Evolutionary conservation across 441 rosid species (phyloP).

Genomic region (Pelargonium fulgidum): DNA sequence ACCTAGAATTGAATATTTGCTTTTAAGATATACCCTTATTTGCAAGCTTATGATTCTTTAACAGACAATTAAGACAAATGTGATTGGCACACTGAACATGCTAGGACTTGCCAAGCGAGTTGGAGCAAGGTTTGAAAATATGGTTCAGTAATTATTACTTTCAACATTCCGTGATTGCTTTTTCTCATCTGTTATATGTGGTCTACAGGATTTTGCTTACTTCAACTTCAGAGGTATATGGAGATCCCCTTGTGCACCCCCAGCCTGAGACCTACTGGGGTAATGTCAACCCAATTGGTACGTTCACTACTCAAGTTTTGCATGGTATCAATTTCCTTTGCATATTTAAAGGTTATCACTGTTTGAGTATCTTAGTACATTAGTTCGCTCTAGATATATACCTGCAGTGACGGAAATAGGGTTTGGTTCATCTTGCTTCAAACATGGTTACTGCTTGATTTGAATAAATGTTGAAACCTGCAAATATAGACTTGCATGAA

Average conservation of each 20-base stretch:
- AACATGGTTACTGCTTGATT: background rate
- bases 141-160: background rate
- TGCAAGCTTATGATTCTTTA: conserved; percentile 7
- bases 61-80: conserved; percentile 75
- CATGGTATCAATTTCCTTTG: background rate
- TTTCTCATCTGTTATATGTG: conserved; percentile 17
- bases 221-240: conserved; percentile 92
- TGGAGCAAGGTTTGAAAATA: conserved; percentile 58
- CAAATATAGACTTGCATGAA: background rate
- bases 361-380: background rate
- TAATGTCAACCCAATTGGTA: conserved; percentile 96
- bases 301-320: conserved; percentile 12
- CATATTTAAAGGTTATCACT: background rate
- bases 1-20: background rate
- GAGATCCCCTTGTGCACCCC: conserved; percentile 92
- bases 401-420: too few species aligned
- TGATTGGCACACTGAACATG: conserved; percentile 76
- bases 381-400: too few species aligned
- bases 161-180: background rate
- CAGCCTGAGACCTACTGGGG: conserved; percentile 95
- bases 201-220: conserved; percentile 73
- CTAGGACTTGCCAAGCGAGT: conserved; percentile 78
- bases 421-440: background rate
- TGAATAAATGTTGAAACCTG: background rate
- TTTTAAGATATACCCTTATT: conserved; percentile 17